Evolutionary conservation across 2,329 filamentous ascomycete genomes (phyloP).

Genomic region (Exophiala sideris): DNA sequence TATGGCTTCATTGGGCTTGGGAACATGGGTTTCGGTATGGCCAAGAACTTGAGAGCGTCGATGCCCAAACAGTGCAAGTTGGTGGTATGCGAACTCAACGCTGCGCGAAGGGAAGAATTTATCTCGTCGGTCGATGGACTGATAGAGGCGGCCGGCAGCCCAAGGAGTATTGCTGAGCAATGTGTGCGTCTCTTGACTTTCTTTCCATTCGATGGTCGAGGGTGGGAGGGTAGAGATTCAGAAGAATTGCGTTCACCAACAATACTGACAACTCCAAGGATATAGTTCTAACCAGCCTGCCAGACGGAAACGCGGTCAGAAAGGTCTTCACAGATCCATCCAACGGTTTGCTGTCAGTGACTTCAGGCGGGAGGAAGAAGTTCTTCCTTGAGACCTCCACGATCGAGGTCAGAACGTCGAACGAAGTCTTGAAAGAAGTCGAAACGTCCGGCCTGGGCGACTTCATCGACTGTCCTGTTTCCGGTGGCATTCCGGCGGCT

Average conservation of each 20-base stretch:
- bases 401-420: slow-evolving; percentile 51
- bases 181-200: slow-evolving; percentile 28
- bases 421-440: slow-evolving; percentile 40
- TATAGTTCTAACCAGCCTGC: slow-evolving; percentile 52
- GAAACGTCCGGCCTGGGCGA: slow-evolving; percentile 35
- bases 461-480: slow-evolving; percentile 55
- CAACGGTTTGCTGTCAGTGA: slow-evolving; percentile 36
- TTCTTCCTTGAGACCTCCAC: slow-evolving; percentile 53
- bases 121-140: slow-evolving; percentile 33
- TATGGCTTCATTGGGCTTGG: slow-evolving; percentile 50
- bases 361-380: slow-evolving; percentile 43
- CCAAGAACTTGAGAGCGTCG: slow-evolving; percentile 38
- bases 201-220: too few relatives aligned
- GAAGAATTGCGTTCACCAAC: not conserved
- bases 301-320: slow-evolving; percentile 51
- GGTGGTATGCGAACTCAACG: slow-evolving; percentile 38
- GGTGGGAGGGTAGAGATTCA: not conserved
- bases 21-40: slow-evolving; percentile 43
- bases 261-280: slow-evolving; percentile 32
- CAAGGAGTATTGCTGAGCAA: slow-evolving; percentile 37
- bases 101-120: slow-evolving; percentile 36
- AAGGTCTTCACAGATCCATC: slow-evolving; percentile 47
- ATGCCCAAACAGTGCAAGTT: slow-evolving; percentile 33
- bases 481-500: slow-evolving; percentile 51
- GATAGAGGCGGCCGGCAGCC: slow-evolving; percentile 35